Evolutionary conservation across 768 basidiomycete species (phyloP).

Genomic region (Cystofilobasidium capitatum): DNA sequence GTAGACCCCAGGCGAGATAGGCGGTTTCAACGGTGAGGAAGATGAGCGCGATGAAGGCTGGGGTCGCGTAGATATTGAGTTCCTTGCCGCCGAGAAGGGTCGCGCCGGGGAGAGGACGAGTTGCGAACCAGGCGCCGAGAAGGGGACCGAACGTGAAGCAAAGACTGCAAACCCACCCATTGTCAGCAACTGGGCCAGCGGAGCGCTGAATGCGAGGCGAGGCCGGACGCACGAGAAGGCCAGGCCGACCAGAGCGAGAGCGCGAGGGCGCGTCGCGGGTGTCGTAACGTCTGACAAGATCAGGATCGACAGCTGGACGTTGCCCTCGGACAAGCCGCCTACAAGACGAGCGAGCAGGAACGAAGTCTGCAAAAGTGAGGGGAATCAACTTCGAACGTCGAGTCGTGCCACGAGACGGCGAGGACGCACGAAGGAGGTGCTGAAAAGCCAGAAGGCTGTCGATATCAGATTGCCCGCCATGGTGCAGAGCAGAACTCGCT

Average conservation of each 20-base stretch:
- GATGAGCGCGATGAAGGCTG: conserved; percentile 72
- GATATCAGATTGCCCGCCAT: conserved; percentile 92
- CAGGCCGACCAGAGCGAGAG: conserved; percentile 85
- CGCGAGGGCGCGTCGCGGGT: conserved; percentile 65
- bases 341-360: conserved; percentile 83
- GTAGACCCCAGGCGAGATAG: conserved; percentile 64
- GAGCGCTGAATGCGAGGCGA: not conserved
- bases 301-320: conserved; percentile 91
- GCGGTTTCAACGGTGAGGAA: conserved; percentile 69
- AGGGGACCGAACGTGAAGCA: conserved; percentile 59
- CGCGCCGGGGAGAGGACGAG: conserved; percentile 52
- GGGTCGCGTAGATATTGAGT: conserved; percentile 80
- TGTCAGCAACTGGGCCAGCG: conserved; percentile 37
- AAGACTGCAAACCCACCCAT: not conserved
- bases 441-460: conserved; percentile 69
- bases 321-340: conserved; percentile 90
- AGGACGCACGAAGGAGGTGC: conserved; percentile 61
- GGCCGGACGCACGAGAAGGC: conserved; percentile 57
- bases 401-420: no score
- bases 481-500: conserved; percentile 65
- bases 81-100: conserved; percentile 37
- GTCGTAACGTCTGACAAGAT: conserved; percentile 86
- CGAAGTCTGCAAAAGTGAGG: conserved; percentile 42
- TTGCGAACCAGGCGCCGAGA: conserved; percentile 91
- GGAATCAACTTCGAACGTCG: not conserved